Evolutionary conservation across 768 basidiomycete species (phyloP).

Genomic region (Mycena albidolilacea): DNA sequence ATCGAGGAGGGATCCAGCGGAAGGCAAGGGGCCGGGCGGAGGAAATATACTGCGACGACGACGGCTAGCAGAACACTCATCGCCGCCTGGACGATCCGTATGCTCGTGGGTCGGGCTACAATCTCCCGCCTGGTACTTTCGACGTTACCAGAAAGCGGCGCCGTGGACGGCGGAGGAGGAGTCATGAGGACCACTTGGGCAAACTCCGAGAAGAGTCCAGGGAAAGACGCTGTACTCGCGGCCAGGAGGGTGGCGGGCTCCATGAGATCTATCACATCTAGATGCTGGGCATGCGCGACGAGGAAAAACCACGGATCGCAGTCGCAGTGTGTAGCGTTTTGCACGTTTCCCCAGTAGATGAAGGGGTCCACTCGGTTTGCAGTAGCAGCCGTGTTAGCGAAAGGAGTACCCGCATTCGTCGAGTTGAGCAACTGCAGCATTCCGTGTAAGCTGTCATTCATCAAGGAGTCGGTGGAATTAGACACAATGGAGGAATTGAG

Average conservation of each 20-base stretch:
- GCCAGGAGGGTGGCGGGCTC: not conserved
- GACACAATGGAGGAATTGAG: constrained; percentile 6
- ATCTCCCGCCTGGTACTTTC: not conserved
- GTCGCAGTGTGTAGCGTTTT: not conserved
- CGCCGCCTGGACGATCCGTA: constrained; percentile 26
- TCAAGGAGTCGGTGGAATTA: not conserved
- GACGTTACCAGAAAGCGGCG: not conserved
- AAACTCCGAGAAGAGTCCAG: constrained; percentile 11
- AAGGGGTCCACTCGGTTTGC: not conserved
- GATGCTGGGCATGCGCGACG: constrained; percentile 11
- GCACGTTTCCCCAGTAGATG: not conserved
- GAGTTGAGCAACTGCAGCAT: constrained; percentile 24
- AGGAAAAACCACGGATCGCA: constrained; percentile 28
- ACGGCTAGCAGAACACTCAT: constrained; percentile 9
- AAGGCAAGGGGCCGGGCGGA: constrained; percentile 6
- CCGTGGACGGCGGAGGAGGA: not conserved
- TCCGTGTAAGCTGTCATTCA: not conserved
- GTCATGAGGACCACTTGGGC: constrained; percentile 13
- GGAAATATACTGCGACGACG: constrained; percentile 5
- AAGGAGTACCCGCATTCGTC: not conserved
- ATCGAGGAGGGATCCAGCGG: constrained; percentile 30
- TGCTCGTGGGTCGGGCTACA: constrained; percentile 15
- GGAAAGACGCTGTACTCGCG: constrained; percentile 3
- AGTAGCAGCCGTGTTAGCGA: not conserved
- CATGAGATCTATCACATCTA: not conserved